These are phyloP conservation scores for Gaillardinia entomophila DNA, from an alignment of 805 yeast genomes.

Conservation along the genomic window DNA sequence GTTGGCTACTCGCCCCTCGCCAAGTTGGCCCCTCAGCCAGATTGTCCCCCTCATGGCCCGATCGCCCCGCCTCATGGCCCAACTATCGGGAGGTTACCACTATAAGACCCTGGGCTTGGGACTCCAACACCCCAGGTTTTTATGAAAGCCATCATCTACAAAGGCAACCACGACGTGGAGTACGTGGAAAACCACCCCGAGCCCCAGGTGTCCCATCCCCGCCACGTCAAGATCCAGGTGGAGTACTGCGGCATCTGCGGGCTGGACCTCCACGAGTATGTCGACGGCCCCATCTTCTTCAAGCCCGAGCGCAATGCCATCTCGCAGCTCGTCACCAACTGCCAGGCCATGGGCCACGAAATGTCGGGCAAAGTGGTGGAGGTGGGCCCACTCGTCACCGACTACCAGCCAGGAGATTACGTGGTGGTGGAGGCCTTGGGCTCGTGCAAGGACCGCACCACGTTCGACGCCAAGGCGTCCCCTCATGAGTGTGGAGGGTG, in stretches of 20 bases:
- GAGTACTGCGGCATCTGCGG: constrained; percentile 61
- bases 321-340: constrained; percentile 2
- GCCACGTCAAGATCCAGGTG: constrained; percentile 13
- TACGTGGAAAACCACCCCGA: neutral
- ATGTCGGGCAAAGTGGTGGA: constrained; percentile 40
- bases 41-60: no score
- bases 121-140: no score
- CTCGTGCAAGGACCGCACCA: constrained; percentile 44
- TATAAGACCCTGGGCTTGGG: no score
- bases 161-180: neutral
- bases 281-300: constrained; percentile 57
- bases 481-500: constrained; percentile 42
- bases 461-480: constrained; percentile 27
- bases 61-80: no score
- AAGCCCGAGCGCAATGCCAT: constrained; percentile 28
- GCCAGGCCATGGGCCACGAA: constrained; percentile 50
- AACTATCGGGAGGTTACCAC: no score
- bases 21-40: no score
- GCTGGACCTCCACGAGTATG: constrained; percentile 33
- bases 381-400: constrained; percentile 42
- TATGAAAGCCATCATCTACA: neutral
- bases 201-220: constrained; percentile 1
- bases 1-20: no score
- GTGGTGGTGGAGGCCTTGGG: constrained; percentile 62
- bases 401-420: constrained; percentile 22